These are phyloP conservation scores for Artemisia tridentata DNA, from an alignment of 129 eudicot species.

Conservation along the genomic window DNA sequence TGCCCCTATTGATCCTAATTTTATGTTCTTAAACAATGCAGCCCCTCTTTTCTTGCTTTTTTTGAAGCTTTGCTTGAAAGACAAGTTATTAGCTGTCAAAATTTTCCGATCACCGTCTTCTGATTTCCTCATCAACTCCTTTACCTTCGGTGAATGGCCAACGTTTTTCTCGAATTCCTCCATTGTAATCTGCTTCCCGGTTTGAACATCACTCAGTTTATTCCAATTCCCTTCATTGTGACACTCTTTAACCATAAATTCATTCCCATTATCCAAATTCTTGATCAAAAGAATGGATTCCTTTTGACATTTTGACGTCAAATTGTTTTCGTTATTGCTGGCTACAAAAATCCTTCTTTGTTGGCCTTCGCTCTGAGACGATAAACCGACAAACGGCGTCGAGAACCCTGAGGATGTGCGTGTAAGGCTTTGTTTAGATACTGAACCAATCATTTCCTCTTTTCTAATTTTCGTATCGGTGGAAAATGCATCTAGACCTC, in stretches of 20 bases:
- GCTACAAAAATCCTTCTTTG: slow-evolving; percentile 12
- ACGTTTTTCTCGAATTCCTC: slow-evolving; percentile 38
- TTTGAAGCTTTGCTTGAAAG: slow-evolving; percentile 24
- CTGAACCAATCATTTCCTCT: slow-evolving; percentile 27
- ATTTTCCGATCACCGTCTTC: slow-evolving; percentile 24
- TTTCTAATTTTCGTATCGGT: not conserved
- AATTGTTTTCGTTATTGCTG: not conserved
- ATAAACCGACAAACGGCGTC: slow-evolving; percentile 13
- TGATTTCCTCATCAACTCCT: slow-evolving; percentile 23
- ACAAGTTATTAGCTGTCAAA: slow-evolving; percentile 25
- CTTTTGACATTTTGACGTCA: not conserved
- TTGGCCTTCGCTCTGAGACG: slow-evolving; percentile 9
- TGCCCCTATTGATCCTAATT: slow-evolving; percentile 52
- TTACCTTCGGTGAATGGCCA: slow-evolving; percentile 33
- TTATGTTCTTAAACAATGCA: slow-evolving; percentile 35
- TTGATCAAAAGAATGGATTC: slow-evolving; percentile 30
- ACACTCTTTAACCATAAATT: slow-evolving; percentile 30
- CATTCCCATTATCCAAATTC: slow-evolving; percentile 35
- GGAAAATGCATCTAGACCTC: slow-evolving; percentile 16
- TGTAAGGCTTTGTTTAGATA: slow-evolving; percentile 21
- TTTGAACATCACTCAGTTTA: slow-evolving; percentile 30
- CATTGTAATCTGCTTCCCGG: slow-evolving; percentile 34
- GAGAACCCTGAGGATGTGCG: slow-evolving; percentile 21
- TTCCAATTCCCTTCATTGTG: slow-evolving; percentile 33
- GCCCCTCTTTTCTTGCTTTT: slow-evolving; percentile 39